phyloP scores from a whole-genome alignment of 2,329 filamentous ascomycete genomes.

The Mycosphaerella arachidis region DNA sequence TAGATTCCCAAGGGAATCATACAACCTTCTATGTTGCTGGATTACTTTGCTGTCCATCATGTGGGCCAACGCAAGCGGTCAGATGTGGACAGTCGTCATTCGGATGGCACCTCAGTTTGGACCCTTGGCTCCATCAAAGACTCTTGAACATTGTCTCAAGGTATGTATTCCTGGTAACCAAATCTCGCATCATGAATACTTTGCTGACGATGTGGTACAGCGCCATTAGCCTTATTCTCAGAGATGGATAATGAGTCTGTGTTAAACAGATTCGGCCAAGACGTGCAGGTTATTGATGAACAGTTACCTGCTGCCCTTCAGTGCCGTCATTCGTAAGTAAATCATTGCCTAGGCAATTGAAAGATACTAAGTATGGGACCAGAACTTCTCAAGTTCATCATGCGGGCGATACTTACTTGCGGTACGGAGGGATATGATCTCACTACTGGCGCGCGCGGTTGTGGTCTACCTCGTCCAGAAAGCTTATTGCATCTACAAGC shows the following conservation, averaged over 20 bases:
- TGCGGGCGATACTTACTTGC: slow-evolving; percentile 3
- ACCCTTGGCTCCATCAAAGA: not conserved
- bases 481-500: not conserved
- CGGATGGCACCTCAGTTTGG: not conserved
- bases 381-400: slow-evolving; percentile 1
- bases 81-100: slow-evolving; percentile 2
- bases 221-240: slow-evolving; percentile 4
- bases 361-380: not conserved
- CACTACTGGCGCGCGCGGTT: not conserved
- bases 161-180: too few species aligned
- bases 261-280: slow-evolving; percentile 4
- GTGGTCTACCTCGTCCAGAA: too few species aligned
- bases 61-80: slow-evolving; percentile 1
- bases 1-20: not conserved
- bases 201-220: not conserved
- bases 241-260: not conserved
- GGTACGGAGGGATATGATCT: not conserved
- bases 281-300: slow-evolving; percentile 4
- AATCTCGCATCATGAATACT: too few species aligned
- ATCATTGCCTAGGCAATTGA: too few species aligned
- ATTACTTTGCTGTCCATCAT: not conserved
- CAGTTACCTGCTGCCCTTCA: not conserved
- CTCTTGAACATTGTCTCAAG: not conserved
- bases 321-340: not conserved
- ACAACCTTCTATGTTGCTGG: slow-evolving; percentile 1